Evolutionary conservation across 176 grass and related monocot genomes (phyloP).

Genomic region (Oryza brachyantha): DNA sequence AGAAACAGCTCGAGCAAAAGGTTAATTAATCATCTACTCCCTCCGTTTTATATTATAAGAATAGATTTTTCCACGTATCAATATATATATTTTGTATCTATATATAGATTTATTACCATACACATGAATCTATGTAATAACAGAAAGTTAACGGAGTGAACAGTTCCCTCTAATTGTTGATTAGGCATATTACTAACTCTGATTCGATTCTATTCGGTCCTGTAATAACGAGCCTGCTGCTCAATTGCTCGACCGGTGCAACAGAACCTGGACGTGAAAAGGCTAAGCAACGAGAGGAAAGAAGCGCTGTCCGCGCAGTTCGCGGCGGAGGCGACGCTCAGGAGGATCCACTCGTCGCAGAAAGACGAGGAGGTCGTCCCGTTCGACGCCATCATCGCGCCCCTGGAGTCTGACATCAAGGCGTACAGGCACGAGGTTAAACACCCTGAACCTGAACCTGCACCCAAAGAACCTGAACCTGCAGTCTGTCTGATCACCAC

Average conservation of each 20-base stretch:
- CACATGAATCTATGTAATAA: no score
- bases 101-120: no score
- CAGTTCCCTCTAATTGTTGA: not conserved
- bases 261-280: conserved; percentile 87
- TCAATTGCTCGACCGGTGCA: no score
- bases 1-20: conserved; percentile 87
- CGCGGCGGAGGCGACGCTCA: conserved; percentile 69
- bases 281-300: conserved; percentile 62
- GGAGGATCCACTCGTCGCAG: conserved; percentile 66
- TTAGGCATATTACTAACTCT: not conserved
- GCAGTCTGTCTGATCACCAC: no score
- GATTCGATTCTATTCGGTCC: not conserved
- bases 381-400: conserved; percentile 69
- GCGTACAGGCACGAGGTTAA: conserved; percentile 77
- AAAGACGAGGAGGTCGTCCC: conserved; percentile 79
- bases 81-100: no score
- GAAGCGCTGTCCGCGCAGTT: conserved; percentile 78
- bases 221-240: not conserved
- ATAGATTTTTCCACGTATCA: no score
- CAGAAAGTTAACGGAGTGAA: no score
- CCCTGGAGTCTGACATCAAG: conserved; percentile 85
- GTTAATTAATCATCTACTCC: not conserved
- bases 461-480: not conserved
- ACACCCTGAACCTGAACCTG: not conserved
- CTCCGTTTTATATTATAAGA: no score